These are phyloP conservation scores for Scleromitrula shiraiana DNA, from an alignment of 2,329 filamentous ascomycete genomes.

Conservation along the genomic window DNA sequence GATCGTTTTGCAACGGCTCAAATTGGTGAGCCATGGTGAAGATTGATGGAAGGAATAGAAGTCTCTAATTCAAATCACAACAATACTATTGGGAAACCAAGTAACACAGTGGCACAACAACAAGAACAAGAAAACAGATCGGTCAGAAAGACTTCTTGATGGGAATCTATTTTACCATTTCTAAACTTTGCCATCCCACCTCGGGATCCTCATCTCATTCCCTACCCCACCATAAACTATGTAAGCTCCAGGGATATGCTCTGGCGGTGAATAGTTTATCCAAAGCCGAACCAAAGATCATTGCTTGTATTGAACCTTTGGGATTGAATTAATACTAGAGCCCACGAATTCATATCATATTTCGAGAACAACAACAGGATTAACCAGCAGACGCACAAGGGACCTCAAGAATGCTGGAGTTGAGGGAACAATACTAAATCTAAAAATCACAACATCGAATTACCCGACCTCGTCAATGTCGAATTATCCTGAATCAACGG, in stretches of 20 bases:
- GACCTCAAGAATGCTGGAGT: background rate
- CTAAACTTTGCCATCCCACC: background rate
- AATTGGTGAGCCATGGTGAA: slow-evolving; percentile 61
- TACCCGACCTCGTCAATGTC: slow-evolving; percentile 7
- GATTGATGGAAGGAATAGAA: background rate
- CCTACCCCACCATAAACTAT: background rate
- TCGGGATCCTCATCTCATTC: background rate
- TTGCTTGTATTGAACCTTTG: background rate
- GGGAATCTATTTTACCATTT: background rate
- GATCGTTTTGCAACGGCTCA: slow-evolving; percentile 81
- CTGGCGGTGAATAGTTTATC: background rate
- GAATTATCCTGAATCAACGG: background rate
- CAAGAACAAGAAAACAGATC: background rate
- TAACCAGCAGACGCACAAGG: background rate
- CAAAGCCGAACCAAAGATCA: background rate
- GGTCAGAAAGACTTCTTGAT: background rate
- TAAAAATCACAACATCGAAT: background rate
- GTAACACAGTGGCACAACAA: background rate
- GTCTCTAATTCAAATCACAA: too few relatives aligned
- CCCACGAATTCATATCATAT: background rate
- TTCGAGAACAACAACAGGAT: background rate
- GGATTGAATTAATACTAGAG: too few relatives aligned
- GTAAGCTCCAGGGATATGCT: background rate
- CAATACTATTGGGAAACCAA: too few relatives aligned
- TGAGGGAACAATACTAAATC: too few relatives aligned